Evolutionary conservation across 257 asterid genomes (phyloP).

Genomic region (Lithospermum erythrorhizon): DNA sequence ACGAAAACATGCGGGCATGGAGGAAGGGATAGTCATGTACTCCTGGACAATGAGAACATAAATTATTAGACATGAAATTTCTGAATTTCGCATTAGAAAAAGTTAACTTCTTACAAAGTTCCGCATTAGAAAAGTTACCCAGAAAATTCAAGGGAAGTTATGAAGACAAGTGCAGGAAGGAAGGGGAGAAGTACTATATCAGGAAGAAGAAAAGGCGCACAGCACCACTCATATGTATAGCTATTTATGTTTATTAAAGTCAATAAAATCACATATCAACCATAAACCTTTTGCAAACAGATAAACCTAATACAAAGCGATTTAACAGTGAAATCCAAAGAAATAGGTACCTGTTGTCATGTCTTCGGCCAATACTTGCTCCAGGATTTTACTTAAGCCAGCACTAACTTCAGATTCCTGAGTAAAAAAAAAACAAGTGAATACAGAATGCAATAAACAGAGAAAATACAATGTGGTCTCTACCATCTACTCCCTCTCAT

Average conservation of each 20-base stretch:
- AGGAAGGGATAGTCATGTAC: slow-evolving; percentile 74
- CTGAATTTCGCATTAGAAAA: slow-evolving; percentile 2
- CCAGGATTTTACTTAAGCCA: slow-evolving; percentile 45
- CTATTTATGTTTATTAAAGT: too few species aligned
- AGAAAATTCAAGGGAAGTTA: not conserved
- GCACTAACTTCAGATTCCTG: slow-evolving; percentile 51
- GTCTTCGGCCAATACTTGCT: slow-evolving; percentile 66
- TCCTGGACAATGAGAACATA: slow-evolving; percentile 37
- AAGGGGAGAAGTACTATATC: not conserved
- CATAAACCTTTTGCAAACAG: not conserved
- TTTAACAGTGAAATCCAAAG: slow-evolving; percentile 11
- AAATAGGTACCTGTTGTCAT: slow-evolving; percentile 56
- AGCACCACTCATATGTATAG: not conserved
- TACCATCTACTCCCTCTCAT: not conserved
- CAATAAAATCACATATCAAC: not conserved
- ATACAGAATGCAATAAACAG: not conserved
- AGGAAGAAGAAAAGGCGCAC: not conserved
- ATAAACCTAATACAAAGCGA: not conserved
- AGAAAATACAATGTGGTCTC: not conserved
- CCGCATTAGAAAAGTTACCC: not conserved
- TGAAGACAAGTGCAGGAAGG: not conserved
- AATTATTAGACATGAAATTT: slow-evolving; percentile 7
- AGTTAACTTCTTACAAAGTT: not conserved
- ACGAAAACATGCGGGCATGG: slow-evolving; percentile 79
- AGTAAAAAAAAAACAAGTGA: slow-evolving; percentile 4